Evolutionary conservation across 768 basidiomycete species (phyloP), one percentile per base, ranked within the genome.

Genomic region (Porpolomopsis calyptriformis): DNA sequence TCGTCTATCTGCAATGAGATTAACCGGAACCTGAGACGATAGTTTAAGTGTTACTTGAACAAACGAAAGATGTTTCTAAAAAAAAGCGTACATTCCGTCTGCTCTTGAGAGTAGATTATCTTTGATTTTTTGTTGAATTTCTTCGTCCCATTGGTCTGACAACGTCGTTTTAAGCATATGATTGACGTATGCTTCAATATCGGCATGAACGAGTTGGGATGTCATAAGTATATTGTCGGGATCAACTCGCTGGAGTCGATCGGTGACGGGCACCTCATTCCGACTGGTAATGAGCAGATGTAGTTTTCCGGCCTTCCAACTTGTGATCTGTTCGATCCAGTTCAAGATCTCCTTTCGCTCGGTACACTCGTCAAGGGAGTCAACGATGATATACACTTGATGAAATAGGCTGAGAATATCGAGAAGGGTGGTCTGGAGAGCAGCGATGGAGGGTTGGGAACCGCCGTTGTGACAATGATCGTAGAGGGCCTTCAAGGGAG

Each of bases 321-420:
- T 48, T 35, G 4, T 22, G 31, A 48, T 47, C 25, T 34, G 23
- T 29, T 23, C 51, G 12, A 53, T 43, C 8, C 49, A 35, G 7
- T 25, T 39, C 4, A 53, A 42, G 4, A 58, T 31, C 11, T 47
- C 34, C 2, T 40, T 36, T 8, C 42, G 39, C n/a, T 54, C 48
- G n/a, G 41, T 27, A n/a, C 52, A 55, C 39, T 59, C 58, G 24
- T 59, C 57, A 1, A 58, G 43, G 0, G 49, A 57, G 36, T 59
- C 58, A 18, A 58, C 23, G 4, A 59, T 36, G 29, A 59, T 34
- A 29, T 53, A 58, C 18, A 33, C 1, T 48, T 52, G 0, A 24
- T 26, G 20, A 43, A 43, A 47, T 19, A 29, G 41, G 27, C 33
- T 35, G 24, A 54, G 39, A 26, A 53, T 45, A 10, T 45, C 45